Percentiles rank a stretch among this genome's conserved stretches.
Evolutionary conservation across 23 red algal species (phyloP).

Genomic region (Gracilaria gracilis): DNA sequence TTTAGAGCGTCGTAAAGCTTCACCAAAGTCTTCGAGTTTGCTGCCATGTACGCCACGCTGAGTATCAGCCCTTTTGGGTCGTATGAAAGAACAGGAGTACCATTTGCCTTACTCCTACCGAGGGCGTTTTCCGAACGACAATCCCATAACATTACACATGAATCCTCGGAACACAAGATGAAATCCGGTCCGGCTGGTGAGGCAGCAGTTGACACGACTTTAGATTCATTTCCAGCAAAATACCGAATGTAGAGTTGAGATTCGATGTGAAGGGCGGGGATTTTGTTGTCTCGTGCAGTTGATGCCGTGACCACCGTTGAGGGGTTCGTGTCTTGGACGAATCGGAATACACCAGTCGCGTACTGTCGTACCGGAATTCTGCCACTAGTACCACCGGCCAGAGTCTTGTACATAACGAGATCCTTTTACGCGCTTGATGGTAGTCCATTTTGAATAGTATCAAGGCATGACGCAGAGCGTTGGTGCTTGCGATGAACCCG

Average conservation of each 20-base stretch:
- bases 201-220: conserved; percentile 73
- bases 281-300: conserved; percentile 52
- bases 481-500: conserved; percentile 61
- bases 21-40: conserved; percentile 65
- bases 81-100: conserved; percentile 76
- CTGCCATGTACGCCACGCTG: conserved; percentile 78
- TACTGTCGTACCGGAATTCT: conserved; percentile 89
- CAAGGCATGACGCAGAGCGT: conserved; percentile 70
- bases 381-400: conserved; percentile 60
- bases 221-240: conserved; percentile 72
- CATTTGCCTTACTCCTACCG: conserved; percentile 59
- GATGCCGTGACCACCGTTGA: conserved; percentile 68
- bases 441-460: conserved; percentile 78
- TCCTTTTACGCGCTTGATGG: conserved; percentile 67
- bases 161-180: conserved; percentile 80
- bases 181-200: conserved; percentile 79
- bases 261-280: conserved; percentile 76
- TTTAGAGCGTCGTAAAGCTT: conserved; percentile 91
- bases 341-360: conserved; percentile 76
- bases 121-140: conserved; percentile 56
- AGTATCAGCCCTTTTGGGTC: conserved; percentile 94
- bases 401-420: conserved; percentile 68
- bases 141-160: conserved; percentile 89
- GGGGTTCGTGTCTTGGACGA: conserved; percentile 67
- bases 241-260: conserved; percentile 79